Conservation (phyloP, 2,329 filamentous ascomycete species). For the Fusarium setosum region DNA sequence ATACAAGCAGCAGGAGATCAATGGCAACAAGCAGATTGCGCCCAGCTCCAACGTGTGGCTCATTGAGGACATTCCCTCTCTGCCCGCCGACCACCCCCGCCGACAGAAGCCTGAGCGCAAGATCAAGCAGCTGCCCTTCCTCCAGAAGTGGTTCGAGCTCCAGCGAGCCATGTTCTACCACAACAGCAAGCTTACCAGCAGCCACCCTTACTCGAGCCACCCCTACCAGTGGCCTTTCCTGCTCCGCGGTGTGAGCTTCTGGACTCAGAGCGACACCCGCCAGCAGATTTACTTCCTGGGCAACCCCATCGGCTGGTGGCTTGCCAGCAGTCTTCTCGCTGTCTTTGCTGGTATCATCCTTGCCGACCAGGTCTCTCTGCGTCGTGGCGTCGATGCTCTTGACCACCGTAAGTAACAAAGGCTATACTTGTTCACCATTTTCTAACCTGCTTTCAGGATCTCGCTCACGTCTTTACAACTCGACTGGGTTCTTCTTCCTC, state of each 20-base stretch:
- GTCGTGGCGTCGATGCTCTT: conserved; percentile 91
- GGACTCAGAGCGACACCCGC: conserved; percentile 94
- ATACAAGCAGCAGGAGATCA: conserved; percentile 98
- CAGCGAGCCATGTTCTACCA: conserved; percentile 99
- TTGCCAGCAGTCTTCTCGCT: conserved; percentile 89
- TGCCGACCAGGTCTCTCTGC: conserved; percentile 92
- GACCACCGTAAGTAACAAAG: conserved; percentile 85
- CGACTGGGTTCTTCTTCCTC: conserved; percentile 98
- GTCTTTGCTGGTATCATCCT: conserved; percentile 93
- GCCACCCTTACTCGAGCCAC: conserved; percentile 93
- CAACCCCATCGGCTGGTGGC: conserved; percentile 98
- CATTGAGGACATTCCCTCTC: conserved; percentile 88
- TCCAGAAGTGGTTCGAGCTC: conserved; percentile 95
- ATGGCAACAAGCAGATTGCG: conserved; percentile 95
- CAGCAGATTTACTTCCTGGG: conserved; percentile 99
- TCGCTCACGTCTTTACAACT: conserved; percentile 95
- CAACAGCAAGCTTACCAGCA: conserved; percentile 97
- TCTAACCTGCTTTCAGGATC: conserved; percentile 70
- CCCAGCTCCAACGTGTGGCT: conserved; percentile 95
- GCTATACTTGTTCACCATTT: neutral
- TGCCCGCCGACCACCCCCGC: conserved; percentile 78
- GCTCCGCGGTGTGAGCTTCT: conserved; percentile 97
- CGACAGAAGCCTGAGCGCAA: conserved; percentile 80
- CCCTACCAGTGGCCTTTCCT: conserved; percentile 99
- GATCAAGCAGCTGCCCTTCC: conserved; percentile 87